Evolutionary conservation across 1,139 yeast species (phyloP), one percentile per base, ranked within the genome.

Genomic region (Nakaseomyces kungkrabaensis): DNA sequence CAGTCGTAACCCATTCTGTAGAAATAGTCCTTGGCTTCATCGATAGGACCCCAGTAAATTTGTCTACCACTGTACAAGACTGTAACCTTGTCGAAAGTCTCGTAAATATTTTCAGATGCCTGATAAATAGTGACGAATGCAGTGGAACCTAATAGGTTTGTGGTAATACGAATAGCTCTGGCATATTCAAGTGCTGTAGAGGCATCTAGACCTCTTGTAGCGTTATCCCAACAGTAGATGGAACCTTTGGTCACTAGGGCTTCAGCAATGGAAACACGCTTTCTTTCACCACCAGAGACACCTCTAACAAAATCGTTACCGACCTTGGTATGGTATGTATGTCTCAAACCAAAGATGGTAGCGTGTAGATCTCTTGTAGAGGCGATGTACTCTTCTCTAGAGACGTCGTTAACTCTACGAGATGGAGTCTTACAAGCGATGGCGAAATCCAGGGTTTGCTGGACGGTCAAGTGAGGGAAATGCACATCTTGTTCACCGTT

Each of bases 211-310:
- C 83, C 83, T 67, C 82, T 73, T 7, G 82, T 78, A 4, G 82
- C 78, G 55, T 78, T 78, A 64, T 78, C 83, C 83, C 83, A 78
- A 63, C 82, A 77, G 62, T 77, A 76, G 36, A 78, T 65, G 22
- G 76, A 66, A 24, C 76, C 79, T 50, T 73, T 68, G 45, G 78
- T 73, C 36, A 76, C 76, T 58, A 74, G 63, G 0, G 79, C 79
- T 61, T 76, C 80, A 27, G 86, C 86, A 59, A 85, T 81, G 4
- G 90, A 82, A 26, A 85, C 92, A 68, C 94, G 81, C 68, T 84
- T 84, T 59, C 92, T 75, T 69, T 85, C 92, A 70, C 94, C 94
- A 59, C 94, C 94, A 44, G 90, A 82, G 36, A 85, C 86, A 67
- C 94, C 94, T 60, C 90, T 76, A 43, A 84, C 76, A 51, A 75